A percentile compares a stretch with the other conserved stretches of the same genome.
Conservation (phyloP, 2,329 filamentous ascomycete species). For the Aspergillus intermedius region DNA sequence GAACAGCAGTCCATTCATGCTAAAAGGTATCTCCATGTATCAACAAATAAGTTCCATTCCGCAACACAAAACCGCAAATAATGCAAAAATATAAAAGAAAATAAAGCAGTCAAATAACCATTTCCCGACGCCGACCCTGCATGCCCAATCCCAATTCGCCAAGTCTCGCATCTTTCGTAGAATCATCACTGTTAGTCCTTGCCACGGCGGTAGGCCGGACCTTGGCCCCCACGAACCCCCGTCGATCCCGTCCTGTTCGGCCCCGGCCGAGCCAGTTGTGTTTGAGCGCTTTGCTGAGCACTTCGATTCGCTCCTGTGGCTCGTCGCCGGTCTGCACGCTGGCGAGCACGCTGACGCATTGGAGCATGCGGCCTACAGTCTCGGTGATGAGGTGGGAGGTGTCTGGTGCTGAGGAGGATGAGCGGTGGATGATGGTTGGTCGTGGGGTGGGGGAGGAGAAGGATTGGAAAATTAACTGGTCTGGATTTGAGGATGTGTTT, state of each 20-base stretch:
- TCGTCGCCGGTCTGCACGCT: slow-evolving; percentile 67
- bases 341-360: slow-evolving; percentile 88
- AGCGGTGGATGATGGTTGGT: slow-evolving; percentile 28
- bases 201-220: slow-evolving; percentile 31
- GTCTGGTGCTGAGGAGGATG: slow-evolving; percentile 25
- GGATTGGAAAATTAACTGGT: slow-evolving; percentile 39
- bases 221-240: slow-evolving; percentile 76
- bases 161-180: slow-evolving; percentile 11
- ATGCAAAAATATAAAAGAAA: slow-evolving; percentile 2
- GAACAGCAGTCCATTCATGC: not conserved
- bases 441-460: slow-evolving; percentile 34
- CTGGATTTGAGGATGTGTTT: slow-evolving; percentile 61
- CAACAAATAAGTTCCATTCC: not conserved
- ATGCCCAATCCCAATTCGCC: slow-evolving; percentile 14
- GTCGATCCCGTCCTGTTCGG: slow-evolving; percentile 77
- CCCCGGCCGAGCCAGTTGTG: slow-evolving; percentile 94
- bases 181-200: slow-evolving; percentile 20
- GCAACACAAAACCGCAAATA: slow-evolving; percentile 4
- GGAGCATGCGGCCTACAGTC: slow-evolving; percentile 89
- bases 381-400: slow-evolving; percentile 74
- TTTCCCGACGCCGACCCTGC: slow-evolving; percentile 20
- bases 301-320: slow-evolving; percentile 69
- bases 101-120: slow-evolving; percentile 21
- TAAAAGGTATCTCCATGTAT: not conserved
- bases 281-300: slow-evolving; percentile 80